These are phyloP conservation scores for Colletotrichum horii DNA, from an alignment of 2,329 filamentous ascomycete genomes.

Conservation along the genomic window DNA sequence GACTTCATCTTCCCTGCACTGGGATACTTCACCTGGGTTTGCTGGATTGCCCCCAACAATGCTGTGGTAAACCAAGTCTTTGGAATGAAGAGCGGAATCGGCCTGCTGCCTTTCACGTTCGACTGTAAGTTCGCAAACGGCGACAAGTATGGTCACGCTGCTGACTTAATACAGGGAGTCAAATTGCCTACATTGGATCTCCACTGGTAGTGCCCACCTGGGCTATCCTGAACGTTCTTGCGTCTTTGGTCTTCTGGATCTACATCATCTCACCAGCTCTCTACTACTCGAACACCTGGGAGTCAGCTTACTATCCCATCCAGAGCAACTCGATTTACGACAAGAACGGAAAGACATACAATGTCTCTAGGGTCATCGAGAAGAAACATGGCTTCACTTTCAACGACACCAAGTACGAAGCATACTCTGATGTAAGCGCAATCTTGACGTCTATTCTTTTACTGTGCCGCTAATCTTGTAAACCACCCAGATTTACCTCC, in stretches of 20 bases:
- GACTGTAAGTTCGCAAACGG: slow-evolving; percentile 40
- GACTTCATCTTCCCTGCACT: slow-evolving; percentile 50
- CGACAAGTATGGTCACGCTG: accelerated
- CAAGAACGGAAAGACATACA: slow-evolving; percentile 53
- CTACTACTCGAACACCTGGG: slow-evolving; percentile 55
- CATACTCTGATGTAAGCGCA: slow-evolving; percentile 51
- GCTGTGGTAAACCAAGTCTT: slow-evolving; percentile 65
- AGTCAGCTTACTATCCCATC: slow-evolving; percentile 57
- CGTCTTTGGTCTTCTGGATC: slow-evolving; percentile 52
- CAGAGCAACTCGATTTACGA: slow-evolving; percentile 59
- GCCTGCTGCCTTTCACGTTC: slow-evolving; percentile 66
- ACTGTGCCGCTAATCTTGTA: neutral
- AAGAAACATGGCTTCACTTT: slow-evolving; percentile 40
- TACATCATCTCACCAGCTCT: slow-evolving; percentile 47
- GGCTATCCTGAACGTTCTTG: slow-evolving; percentile 53
- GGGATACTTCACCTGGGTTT: slow-evolving; percentile 59
- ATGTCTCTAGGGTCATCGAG: slow-evolving; percentile 52
- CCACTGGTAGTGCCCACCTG: slow-evolving; percentile 46
- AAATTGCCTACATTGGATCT: slow-evolving; percentile 44
- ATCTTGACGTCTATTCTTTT: neutral
- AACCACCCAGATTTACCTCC: slow-evolving; percentile 44
- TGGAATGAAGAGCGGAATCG: slow-evolving; percentile 61
- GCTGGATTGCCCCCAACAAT: slow-evolving; percentile 65
- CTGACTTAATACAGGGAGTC: slow-evolving; percentile 21
- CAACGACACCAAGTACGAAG: slow-evolving; percentile 51